A percentile compares a stretch with the other conserved stretches of the same genome.
Evolutionary conservation across 495 filamentous ascomycete species (phyloP).

Genomic region (Xylaria grammica): DNA sequence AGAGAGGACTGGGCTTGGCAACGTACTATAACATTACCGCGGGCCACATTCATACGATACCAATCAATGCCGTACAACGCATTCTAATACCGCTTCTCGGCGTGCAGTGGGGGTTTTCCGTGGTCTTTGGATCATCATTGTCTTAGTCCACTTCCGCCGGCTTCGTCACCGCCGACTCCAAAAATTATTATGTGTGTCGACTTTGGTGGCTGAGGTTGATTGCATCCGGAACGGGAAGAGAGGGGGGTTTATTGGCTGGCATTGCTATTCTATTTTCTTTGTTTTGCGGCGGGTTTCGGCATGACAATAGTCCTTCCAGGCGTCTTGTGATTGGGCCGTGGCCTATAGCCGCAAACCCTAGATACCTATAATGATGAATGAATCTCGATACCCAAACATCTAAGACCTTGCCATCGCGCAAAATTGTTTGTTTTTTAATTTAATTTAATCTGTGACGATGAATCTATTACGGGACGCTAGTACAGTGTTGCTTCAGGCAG

Average conservation of each 20-base stretch:
- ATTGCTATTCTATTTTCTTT: constrained; percentile 13
- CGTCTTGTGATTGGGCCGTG: constrained; percentile 15
- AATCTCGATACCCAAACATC: constrained; percentile 10
- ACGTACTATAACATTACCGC: not conserved
- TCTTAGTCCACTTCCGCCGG: not conserved
- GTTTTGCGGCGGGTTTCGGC: constrained; percentile 11
- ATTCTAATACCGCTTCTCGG: not conserved
- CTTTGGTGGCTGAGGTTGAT: not conserved
- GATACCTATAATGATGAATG: constrained; percentile 21
- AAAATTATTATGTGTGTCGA: not conserved
- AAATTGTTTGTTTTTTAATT: too few species aligned
- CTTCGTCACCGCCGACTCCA: not conserved
- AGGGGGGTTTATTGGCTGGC: not conserved
- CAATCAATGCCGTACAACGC: not conserved
- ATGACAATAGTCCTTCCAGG: constrained; percentile 12
- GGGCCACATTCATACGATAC: not conserved
- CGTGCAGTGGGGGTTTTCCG: constrained; percentile 1
- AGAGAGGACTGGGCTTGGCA: constrained; percentile 4
- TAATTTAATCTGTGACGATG: too few species aligned
- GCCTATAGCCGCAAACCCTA: not conserved
- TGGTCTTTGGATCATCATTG: not conserved
- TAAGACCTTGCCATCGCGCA: not conserved
- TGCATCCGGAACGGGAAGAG: not conserved
- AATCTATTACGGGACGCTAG: too few species aligned
- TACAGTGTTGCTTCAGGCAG: too few species aligned